Percentiles rank a stretch among this genome's conserved stretches.
Evolutionary conservation across 257 asterid genomes (phyloP).

Genomic region (Anisodus tanguticus): DNA sequence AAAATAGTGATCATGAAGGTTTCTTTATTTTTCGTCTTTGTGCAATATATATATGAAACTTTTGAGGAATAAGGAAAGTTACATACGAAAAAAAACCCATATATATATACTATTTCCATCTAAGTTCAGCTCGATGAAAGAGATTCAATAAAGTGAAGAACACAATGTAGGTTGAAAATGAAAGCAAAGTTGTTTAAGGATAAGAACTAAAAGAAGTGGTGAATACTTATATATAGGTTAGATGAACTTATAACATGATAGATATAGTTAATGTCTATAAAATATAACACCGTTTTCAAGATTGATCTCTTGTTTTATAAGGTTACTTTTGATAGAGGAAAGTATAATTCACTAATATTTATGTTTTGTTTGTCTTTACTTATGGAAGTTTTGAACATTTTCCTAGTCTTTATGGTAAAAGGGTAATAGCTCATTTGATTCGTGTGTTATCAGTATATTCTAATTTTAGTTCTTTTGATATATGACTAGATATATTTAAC

Average conservation of each 20-base stretch:
- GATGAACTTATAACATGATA: constrained; percentile 11
- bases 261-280: background rate
- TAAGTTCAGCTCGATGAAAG: background rate
- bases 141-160: background rate
- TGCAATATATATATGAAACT: background rate
- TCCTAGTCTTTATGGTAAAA: background rate
- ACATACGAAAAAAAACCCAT: background rate
- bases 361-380: background rate
- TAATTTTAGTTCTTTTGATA: background rate
- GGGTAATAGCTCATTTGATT: background rate
- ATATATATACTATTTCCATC: background rate
- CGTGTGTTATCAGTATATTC: background rate
- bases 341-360: background rate
- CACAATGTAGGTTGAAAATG: background rate
- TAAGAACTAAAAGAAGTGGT: background rate
- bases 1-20: background rate
- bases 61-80: background rate
- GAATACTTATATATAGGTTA: background rate
- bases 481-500: background rate
- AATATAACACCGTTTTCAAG: constrained; percentile 15
- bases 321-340: background rate
- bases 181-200: background rate
- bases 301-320: constrained; percentile 15
- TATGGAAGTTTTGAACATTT: background rate
- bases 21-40: background rate